Base-by-base conservation (phyloP, 257 asterid genomes). In the Petrea volubilis region DNA sequence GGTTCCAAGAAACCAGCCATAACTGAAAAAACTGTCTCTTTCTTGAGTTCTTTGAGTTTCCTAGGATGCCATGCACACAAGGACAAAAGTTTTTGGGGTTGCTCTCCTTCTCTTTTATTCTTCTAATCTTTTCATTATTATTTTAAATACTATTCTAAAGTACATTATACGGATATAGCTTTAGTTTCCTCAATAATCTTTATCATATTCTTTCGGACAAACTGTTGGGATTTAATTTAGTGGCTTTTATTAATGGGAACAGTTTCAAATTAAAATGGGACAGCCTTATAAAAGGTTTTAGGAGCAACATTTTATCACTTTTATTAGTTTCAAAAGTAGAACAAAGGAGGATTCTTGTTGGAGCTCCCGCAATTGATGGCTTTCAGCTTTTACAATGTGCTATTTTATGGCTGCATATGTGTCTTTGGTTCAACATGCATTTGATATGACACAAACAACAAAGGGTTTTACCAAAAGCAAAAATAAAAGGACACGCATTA, bases 21-120 rank as follows among this genome's bases (percentile, higher is more conserved):
- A 79, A 77, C 80, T 52, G 75, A 68, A 72, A 69, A 77, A 82
- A 67, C 77, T 49, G 80, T 76, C 79, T 57, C 65, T 58, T 75
- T 62, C 21, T 14, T 38, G 27, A 27, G 38, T 38, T 56, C 52
- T 68, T 75, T 71, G 50, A 38, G 43, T 60, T 60, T 79, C 88
- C 81, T 84, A 81, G 89, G 89, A 84, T 84, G 78, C 88, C 73
- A n/a, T n/a, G n/a, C n/a, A n/a, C n/a, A 78, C 43, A 58, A 13
- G 47, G 68, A 50, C 69, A 73, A 70, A 79, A 53, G 76, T 47
- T 61, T 41, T 64, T 34, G 81, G 73, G 74, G 53, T 44, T 28
- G 60, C 64, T 70, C 74, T 47, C 57, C 14, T 56, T 76, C 43
- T 72, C 70, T 64, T 72, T 62, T 25, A 3, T 33, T 57, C 44